Percentiles rank a stretch among this genome's conserved stretches.
Conservation (phyloP, 371 early-diverging fungal genomes). For the Rhizopus arrhizus region DNA sequence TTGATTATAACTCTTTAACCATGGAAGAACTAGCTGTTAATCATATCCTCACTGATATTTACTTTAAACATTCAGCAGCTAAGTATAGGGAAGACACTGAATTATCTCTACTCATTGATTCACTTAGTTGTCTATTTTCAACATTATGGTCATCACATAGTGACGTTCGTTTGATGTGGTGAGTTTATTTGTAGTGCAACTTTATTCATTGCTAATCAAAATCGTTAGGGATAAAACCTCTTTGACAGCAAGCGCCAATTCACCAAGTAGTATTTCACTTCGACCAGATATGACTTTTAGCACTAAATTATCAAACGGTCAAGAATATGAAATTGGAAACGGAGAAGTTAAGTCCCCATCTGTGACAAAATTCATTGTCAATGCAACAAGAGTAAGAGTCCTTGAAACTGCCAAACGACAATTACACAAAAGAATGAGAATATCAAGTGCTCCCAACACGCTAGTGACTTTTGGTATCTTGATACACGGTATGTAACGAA, state of each 20-base stretch:
- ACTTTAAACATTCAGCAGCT: slow-evolving; percentile 1
- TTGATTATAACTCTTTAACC: slow-evolving; percentile 1
- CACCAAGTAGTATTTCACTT: neutral
- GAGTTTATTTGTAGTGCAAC: slow-evolving; percentile 5
- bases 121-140: slow-evolving; percentile 3
- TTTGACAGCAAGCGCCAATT: neutral
- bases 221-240: slow-evolving; percentile 3
- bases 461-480: slow-evolving; percentile 1
- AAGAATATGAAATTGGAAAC: slow-evolving; percentile 2
- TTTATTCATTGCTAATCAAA: slow-evolving; percentile 5
- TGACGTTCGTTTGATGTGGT: neutral
- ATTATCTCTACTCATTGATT: neutral
- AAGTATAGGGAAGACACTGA: slow-evolving; percentile 1
- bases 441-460: slow-evolving; percentile 1
- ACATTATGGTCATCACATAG: slow-evolving; percentile 1
- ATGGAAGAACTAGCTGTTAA: slow-evolving; percentile 6
- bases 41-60: slow-evolving; percentile 1
- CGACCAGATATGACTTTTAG: neutral
- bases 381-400: slow-evolving; percentile 2
- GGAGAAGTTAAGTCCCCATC: neutral
- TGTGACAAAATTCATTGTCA: neutral
- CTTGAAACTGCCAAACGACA: slow-evolving; percentile 1
- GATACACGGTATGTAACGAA: neutral
- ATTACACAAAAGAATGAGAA: slow-evolving; percentile 1
- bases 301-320: neutral